A percentile compares a stretch with the other conserved stretches of the same genome.
These are phyloP conservation scores for Pneumocystis carinii DNA, from an alignment of 1,139 yeast species.

Conservation along the genomic window DNA sequence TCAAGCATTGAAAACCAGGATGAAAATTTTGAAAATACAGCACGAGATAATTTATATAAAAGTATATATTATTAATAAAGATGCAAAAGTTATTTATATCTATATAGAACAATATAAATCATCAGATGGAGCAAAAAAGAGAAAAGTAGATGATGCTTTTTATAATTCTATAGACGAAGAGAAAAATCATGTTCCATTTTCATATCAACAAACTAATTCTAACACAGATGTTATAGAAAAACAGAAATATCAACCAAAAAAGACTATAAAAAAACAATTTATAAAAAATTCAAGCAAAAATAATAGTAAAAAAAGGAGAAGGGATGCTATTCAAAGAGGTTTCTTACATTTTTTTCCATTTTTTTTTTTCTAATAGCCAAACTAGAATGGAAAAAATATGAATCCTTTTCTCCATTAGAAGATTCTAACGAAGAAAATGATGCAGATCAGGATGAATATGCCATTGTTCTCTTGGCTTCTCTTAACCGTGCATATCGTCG, in stretches of 20 bases:
- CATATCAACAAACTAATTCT: background rate
- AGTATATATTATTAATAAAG: background rate
- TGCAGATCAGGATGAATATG: background rate
- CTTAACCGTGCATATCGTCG: background rate
- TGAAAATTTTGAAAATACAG: background rate
- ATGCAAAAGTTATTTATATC: background rate
- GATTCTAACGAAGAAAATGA: background rate
- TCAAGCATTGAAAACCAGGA: background rate
- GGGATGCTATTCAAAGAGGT: background rate
- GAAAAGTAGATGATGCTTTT: background rate
- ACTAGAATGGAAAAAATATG: background rate
- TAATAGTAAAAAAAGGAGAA: background rate
- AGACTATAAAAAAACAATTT: background rate
- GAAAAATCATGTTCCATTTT: background rate
- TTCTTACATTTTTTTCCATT: background rate
- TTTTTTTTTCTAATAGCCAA: background rate
- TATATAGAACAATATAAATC: background rate
- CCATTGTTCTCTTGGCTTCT: background rate
- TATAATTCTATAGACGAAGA: background rate
- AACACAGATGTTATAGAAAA: background rate
- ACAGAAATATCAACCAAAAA: background rate
- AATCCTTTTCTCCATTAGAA: background rate
- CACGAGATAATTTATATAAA: background rate
- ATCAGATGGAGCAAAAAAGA: background rate
- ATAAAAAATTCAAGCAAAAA: background rate